Percentiles rank a stretch among this genome's conserved stretches.
Conservation (phyloP, 495 filamentous ascomycete genomes). For the Wilcoxina mikolae region DNA sequence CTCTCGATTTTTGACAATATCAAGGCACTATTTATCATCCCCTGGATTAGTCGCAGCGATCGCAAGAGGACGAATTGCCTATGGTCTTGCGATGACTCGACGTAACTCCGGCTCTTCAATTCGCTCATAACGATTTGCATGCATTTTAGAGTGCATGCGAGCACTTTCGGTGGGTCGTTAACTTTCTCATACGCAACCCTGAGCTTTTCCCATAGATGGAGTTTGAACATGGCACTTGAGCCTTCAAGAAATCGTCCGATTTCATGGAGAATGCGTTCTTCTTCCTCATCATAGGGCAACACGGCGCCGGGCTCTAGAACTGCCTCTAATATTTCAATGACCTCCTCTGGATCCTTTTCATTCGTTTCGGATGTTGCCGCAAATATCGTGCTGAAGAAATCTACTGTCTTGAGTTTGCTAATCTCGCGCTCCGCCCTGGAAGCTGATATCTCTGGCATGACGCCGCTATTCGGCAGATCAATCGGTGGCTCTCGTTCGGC, state of each 20-base stretch:
- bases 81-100: slow-evolving; percentile 42
- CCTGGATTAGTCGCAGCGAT: slow-evolving; percentile 63
- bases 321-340: slow-evolving; percentile 87
- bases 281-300: slow-evolving; percentile 23
- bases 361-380: slow-evolving; percentile 35
- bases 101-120: slow-evolving; percentile 48
- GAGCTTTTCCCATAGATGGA: slow-evolving; percentile 78
- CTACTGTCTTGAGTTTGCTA: slow-evolving; percentile 81
- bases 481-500: slow-evolving; percentile 36
- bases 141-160: slow-evolving; percentile 69
- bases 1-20: slow-evolving; percentile 55
- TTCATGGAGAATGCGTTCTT: slow-evolving; percentile 40
- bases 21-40: slow-evolving; percentile 52
- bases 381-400: slow-evolving; percentile 85
- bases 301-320: slow-evolving; percentile 64
- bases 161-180: slow-evolving; percentile 66
- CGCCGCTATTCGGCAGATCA: slow-evolving; percentile 63
- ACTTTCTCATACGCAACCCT: slow-evolving; percentile 75
- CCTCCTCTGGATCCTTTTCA: slow-evolving; percentile 53
- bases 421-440: slow-evolving; percentile 75
- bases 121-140: slow-evolving; percentile 69
- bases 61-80: slow-evolving; percentile 54
- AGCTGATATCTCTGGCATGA: slow-evolving; percentile 78
- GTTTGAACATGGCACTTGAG: slow-evolving; percentile 61
- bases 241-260: slow-evolving; percentile 70